Conservation (phyloP, 257 asterid species). For the Orobanche coerulescens region DNA sequence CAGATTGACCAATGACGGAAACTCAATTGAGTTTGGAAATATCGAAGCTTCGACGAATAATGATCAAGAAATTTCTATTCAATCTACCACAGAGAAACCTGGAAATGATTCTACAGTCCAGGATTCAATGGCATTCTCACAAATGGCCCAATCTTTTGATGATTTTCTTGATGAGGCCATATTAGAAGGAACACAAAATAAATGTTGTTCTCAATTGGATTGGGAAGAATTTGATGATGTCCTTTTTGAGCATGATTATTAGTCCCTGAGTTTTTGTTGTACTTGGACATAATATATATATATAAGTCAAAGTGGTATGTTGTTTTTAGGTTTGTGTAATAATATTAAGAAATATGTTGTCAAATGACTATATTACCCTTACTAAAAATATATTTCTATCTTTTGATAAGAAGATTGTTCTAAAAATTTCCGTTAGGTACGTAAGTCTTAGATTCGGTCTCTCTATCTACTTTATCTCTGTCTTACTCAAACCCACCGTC, state of each 20-base stretch:
- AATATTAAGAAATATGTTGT: no score
- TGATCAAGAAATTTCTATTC: conserved; percentile 1
- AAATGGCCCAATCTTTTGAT: conserved; percentile 12
- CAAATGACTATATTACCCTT: no score
- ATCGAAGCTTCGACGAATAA: conserved; percentile 6
- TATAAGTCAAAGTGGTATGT: no score
- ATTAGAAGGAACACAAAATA: conserved; percentile 25
- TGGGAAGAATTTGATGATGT: conserved; percentile 32
- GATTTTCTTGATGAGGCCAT: conserved; percentile 19
- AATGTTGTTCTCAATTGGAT: conserved; percentile 22
- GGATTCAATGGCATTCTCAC: conserved; percentile 18
- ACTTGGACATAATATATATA: no score
- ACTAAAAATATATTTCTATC: no score
- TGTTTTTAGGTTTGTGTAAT: no score
- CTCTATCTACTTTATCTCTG: no score
- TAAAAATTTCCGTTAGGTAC: no score
- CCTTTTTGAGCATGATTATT: conserved; percentile 17
- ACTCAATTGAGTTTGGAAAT: conserved; percentile 34
- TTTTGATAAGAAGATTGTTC: no score
- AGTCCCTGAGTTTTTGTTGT: conserved; percentile 9
- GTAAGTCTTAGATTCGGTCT: no score
- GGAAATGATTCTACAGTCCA: neutral
- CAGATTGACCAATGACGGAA: conserved; percentile 41
- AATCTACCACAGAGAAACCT: neutral
- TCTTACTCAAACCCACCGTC: no score